A percentile compares a stretch with the other conserved stretches of the same genome.
phyloP scores from a whole-genome alignment of 768 basidiomycete genomes.

The Tubosaeta sp. region DNA sequence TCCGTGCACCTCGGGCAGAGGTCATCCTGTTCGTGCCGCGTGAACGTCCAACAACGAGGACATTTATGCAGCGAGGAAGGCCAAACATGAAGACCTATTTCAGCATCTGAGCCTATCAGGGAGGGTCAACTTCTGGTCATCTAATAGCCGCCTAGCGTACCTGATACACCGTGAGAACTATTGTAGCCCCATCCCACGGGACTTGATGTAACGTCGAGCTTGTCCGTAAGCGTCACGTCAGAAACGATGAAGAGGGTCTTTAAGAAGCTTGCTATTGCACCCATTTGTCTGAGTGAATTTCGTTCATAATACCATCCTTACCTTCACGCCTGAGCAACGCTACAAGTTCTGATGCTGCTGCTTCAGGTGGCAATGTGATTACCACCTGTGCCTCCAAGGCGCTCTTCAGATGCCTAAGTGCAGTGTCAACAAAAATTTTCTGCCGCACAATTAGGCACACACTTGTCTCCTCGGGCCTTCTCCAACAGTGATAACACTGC shows the following conservation, averaged over 20 bases:
- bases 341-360: slow-evolving; percentile 27
- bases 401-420: slow-evolving; percentile 61
- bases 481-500: slow-evolving; percentile 68
- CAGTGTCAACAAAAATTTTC: slow-evolving; percentile 1
- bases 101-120: slow-evolving; percentile 9
- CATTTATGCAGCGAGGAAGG: slow-evolving; percentile 70
- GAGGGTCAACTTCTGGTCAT: background rate
- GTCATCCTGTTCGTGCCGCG: slow-evolving; percentile 42
- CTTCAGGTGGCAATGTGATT: slow-evolving; percentile 46
- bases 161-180: slow-evolving; percentile 40
- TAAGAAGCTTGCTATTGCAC: slow-evolving; percentile 51
- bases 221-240: slow-evolving; percentile 50
- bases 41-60: slow-evolving; percentile 88
- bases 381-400: slow-evolving; percentile 76
- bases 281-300: background rate
- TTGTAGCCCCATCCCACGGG: slow-evolving; percentile 49
- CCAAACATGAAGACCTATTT: slow-evolving; percentile 49
- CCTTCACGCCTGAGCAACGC: slow-evolving; percentile 45
- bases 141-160: slow-evolving; percentile 31
- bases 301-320: slow-evolving; percentile 1
- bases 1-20: slow-evolving; percentile 65
- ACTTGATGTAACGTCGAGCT: slow-evolving; percentile 36
- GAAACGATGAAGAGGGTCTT: slow-evolving; percentile 82
- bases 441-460: slow-evolving; percentile 14
- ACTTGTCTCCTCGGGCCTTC: slow-evolving; percentile 74